phyloP scores from a whole-genome alignment of 805 yeast genomes.

The Wickerhamomyces subpelliculosus region DNA sequence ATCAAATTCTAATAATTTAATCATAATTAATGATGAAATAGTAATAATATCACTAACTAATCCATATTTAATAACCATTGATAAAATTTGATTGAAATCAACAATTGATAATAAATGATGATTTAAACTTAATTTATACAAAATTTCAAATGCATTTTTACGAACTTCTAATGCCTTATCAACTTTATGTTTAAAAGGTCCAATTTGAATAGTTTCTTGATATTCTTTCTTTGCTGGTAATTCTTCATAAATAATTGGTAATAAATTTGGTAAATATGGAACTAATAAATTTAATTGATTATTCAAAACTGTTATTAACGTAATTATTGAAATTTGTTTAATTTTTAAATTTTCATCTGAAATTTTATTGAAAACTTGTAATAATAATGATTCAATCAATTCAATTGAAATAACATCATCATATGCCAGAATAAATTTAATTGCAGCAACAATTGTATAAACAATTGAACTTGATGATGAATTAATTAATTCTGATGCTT shows the following conservation, averaged over 20 bases:
- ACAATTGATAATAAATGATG: conserved; percentile 18
- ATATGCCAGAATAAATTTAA: conserved; percentile 30
- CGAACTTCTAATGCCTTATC: conserved; percentile 74
- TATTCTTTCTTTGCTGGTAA: conserved; percentile 48
- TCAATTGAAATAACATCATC: conserved; percentile 18
- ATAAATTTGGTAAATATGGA: conserved; percentile 36
- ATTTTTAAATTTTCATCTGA: conserved; percentile 40
- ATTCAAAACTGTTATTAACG: conserved; percentile 53
- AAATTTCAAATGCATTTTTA: conserved; percentile 62
- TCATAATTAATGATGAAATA: conserved; percentile 20
- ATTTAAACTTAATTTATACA: conserved; percentile 42
- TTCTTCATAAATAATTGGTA: conserved; percentile 49
- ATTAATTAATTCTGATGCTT: conserved; percentile 15
- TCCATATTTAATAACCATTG: conserved; percentile 30
- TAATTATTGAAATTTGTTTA: conserved; percentile 53
- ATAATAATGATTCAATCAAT: conserved; percentile 15
- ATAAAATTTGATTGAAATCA: conserved; percentile 27
- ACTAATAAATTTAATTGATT: conserved; percentile 43
- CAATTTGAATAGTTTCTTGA: conserved; percentile 67
- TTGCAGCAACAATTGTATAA: conserved; percentile 27
- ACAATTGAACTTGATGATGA: conserved; percentile 14
- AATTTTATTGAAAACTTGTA: conserved; percentile 19
- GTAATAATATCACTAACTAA: conserved; percentile 27
- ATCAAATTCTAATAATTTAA: conserved; percentile 20
- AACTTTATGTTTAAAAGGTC: conserved; percentile 77